Evolutionary conservation across 306 rosid species (phyloP), one percentile per base, ranked within the genome.

Genomic region (Glycine soja): DNA sequence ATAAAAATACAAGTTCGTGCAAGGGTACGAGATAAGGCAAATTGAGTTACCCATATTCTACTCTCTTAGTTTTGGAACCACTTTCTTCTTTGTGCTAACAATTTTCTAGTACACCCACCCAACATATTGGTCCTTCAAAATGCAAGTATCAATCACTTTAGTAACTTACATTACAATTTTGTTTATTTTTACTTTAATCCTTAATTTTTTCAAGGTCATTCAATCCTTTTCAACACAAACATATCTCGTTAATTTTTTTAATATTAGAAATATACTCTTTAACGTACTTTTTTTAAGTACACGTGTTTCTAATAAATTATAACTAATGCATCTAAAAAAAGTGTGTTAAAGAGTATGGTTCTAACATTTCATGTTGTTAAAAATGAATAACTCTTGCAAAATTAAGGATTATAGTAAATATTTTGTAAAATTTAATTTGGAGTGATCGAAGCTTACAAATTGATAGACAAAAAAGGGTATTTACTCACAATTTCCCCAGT

Each of bases 401-500:
- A 64, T 64, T 64, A 64, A 64, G 48, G 70, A 64, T 64, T 36
- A 38, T 3, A 36, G 70, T 36, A 64, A 64, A 64, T 4, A 13
- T 36, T 3, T 13, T 63, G 18, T 36, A 7, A 30, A 34, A 63
- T 6, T 64, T 6, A 34, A 63, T 6, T 64, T 13, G 19, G 19
- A 32, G 45, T 38, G 70, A 36, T 38, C 12, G 70, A 64, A 24
- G 52, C 72, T 66, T 66, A 66, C 72, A 42, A 66, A 15, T 66
- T 42, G 8, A 8, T 8, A 42, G 72, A 66, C 72, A 8, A 65
- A 66, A 58, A 64, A 40, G 72, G 3, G 72, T 7, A 4, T 61
- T 66, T 5, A 66, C 51, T 38, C 72, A 42, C 72, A 66, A 66
- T 86, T 86, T 36, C 85, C 88, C 97, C 97, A 92, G 3, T 89